Evolutionary conservation across 1,139 yeast genomes (phyloP), one percentile per base, ranked within the genome.

Genomic region (Candida sanyaensis): DNA sequence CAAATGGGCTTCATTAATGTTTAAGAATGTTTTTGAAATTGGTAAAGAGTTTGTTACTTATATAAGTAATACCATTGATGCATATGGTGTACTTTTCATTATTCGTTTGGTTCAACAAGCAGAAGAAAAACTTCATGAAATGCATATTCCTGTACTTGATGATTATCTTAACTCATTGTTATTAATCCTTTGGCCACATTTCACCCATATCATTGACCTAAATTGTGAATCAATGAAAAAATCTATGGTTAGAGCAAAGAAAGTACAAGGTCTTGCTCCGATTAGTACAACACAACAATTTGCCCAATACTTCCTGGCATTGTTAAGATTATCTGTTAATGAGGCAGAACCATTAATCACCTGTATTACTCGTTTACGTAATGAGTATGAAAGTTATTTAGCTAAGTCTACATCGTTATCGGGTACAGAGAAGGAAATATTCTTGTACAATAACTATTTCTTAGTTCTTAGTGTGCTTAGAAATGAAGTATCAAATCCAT

Each of bases 121-220:
- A 41, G 88, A 83, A 56, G 75, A 78, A 41, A 84, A 80, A 55
- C 69, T 88, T 42, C 91, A 84, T 57, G 78, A 69, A 71, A 78
- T 64, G 66, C 96, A 60, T 66, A 80, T 88, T 4, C 96, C 96
- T 0, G 82, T 85, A 1, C 71, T 89, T 58, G 92, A 87, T 55
- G 88, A 82, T 50, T 88, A 88, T 61, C 71, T 89, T 52, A 86
- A 88, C 60, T 75, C 83, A 10, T 81, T 88, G 52, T 66, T 86
- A 50, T 77, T 88, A 42, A 63, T 77, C 0, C 69, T 92, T 37
- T 92, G 97, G 97, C 97, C 97, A 1, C 83, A 81, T 50, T 88
- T 91, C 59, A 96, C 93, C 58, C 77, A 74, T 44, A 73, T 88
- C 37, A 78, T 91, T 45, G 97, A 91, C 63, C 68, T 80, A 42